A percentile compares a stretch with the other conserved stretches of the same genome.
phyloP scores from a whole-genome alignment of 2,329 filamentous ascomycete species.

The Paecilomyces formosus region DNA sequence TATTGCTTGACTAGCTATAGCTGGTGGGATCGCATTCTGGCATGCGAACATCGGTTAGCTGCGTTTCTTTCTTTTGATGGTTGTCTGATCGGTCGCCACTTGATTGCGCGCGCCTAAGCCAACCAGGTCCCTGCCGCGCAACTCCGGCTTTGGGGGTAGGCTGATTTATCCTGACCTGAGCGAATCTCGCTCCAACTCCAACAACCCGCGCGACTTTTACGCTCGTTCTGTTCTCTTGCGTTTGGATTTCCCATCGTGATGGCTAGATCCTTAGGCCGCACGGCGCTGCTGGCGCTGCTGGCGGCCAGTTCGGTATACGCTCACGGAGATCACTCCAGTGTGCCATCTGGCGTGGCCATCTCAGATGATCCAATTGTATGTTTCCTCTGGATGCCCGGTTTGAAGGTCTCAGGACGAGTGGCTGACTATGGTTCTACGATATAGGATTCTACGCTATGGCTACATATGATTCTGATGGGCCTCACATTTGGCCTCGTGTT shows the following conservation, averaged over 20 bases:
- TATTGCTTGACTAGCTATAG: not conserved
- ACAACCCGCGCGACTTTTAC: not conserved
- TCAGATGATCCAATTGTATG: slow-evolving; percentile 68
- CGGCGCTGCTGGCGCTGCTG: slow-evolving; percentile 18
- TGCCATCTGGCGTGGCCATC: slow-evolving; percentile 62
- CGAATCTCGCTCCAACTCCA: not conserved
- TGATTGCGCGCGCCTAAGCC: not conserved
- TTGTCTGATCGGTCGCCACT: not conserved
- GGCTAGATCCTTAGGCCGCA: slow-evolving; percentile 1
- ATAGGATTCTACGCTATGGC: slow-evolving; percentile 78
- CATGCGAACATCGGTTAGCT: not conserved
- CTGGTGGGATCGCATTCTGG: not conserved
- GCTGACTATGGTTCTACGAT: not conserved
- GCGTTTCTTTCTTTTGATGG: not conserved
- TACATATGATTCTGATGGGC: slow-evolving; percentile 84
- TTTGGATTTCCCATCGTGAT: not conserved
- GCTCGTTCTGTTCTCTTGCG: not conserved
- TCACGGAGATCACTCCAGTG: slow-evolving; percentile 50
- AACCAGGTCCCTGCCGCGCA: not conserved
- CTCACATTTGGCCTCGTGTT: slow-evolving; percentile 87
- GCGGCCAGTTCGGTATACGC: slow-evolving; percentile 26
- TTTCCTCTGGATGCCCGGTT: slow-evolving; percentile 17
- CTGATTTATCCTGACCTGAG: not conserved
- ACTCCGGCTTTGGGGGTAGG: not conserved
- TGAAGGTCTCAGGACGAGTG: slow-evolving; percentile 17